Conservation (phyloP, 2,329 filamentous ascomycete genomes). For the Ramichloridium luteum region DNA sequence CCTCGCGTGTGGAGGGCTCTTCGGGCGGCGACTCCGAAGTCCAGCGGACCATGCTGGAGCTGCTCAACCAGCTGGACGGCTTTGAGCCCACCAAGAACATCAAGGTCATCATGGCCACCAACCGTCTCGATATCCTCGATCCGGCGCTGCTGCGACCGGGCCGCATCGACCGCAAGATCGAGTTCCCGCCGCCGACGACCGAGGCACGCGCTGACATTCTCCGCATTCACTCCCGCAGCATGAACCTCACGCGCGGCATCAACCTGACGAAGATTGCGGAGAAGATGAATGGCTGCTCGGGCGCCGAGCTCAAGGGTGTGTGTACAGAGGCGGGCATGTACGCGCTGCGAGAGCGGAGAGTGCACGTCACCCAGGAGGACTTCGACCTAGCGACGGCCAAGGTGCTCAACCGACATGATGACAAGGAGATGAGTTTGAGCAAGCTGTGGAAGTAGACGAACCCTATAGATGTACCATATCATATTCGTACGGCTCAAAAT, state of each 20-base stretch:
- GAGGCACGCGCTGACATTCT: conserved; percentile 96
- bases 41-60: conserved; percentile 94
- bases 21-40: conserved; percentile 95
- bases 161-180: conserved; percentile 96
- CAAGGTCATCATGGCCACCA: conserved; percentile 99
- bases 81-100: conserved; percentile 96
- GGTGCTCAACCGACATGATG: conserved; percentile 98
- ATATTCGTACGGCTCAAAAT: no score
- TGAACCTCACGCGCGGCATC: conserved; percentile 96
- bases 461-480: no score
- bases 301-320: conserved; percentile 94
- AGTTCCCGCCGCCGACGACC: conserved; percentile 92
- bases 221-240: conserved; percentile 91
- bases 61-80: conserved; percentile 95
- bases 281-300: conserved; percentile 99
- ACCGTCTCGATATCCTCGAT: conserved; percentile 93
- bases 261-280: conserved; percentile 97
- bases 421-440: conserved; percentile 85
- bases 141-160: conserved; percentile 90
- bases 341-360: conserved; percentile 82
- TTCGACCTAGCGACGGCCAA: conserved; percentile 98
- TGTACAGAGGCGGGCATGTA: conserved; percentile 99
- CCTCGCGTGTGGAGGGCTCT: conserved; percentile 88
- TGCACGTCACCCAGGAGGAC: conserved; percentile 97
- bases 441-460: conserved; percentile 75